Evolutionary conservation across 805 yeast species (phyloP).

Genomic region (Candida awuae): DNA sequence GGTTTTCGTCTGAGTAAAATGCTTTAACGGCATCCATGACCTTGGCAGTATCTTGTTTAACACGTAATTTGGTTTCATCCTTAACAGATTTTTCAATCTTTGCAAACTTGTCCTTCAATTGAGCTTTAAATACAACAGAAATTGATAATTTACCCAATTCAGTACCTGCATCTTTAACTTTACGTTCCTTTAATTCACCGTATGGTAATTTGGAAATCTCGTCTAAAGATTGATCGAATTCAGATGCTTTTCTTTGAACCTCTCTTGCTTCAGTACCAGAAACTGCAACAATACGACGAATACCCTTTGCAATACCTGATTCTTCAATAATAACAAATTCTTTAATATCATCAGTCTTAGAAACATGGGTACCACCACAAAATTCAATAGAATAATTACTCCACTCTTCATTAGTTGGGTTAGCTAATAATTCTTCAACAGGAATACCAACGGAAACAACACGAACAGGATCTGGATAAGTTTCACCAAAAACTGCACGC

Average conservation of each 20-base stretch:
- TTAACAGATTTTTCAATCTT: conserved; percentile 78
- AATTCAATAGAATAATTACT: conserved; percentile 74
- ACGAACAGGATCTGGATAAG: conserved; percentile 98
- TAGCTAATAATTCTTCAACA: conserved; percentile 66
- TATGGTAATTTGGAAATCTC: conserved; percentile 56
- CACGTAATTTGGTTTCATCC: conserved; percentile 80
- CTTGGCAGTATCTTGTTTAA: conserved; percentile 79
- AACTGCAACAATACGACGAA: conserved; percentile 95
- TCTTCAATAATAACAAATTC: conserved; percentile 88
- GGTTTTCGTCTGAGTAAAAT: conserved; percentile 52
- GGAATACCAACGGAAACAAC: conserved; percentile 94
- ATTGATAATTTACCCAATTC: conserved; percentile 74
- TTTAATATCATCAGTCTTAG: conserved; percentile 86
- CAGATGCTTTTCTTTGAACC: conserved; percentile 78
- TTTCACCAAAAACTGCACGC: conserved; percentile 98
- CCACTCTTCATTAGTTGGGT: conserved; percentile 76
- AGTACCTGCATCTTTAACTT: conserved; percentile 77
- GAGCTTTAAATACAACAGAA: conserved; percentile 72
- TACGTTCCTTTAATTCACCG: conserved; percentile 72
- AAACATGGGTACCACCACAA: conserved; percentile 99
- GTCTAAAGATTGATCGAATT: conserved; percentile 54
- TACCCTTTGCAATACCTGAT: conserved; percentile 97
- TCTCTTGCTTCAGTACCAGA: conserved; percentile 86
- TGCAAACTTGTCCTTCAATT: conserved; percentile 63
- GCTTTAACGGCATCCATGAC: conserved; percentile 69